Evolutionary conservation across 768 basidiomycete species (phyloP), one percentile per base, ranked within the genome.

Genomic region (Calocera cornea): DNA sequence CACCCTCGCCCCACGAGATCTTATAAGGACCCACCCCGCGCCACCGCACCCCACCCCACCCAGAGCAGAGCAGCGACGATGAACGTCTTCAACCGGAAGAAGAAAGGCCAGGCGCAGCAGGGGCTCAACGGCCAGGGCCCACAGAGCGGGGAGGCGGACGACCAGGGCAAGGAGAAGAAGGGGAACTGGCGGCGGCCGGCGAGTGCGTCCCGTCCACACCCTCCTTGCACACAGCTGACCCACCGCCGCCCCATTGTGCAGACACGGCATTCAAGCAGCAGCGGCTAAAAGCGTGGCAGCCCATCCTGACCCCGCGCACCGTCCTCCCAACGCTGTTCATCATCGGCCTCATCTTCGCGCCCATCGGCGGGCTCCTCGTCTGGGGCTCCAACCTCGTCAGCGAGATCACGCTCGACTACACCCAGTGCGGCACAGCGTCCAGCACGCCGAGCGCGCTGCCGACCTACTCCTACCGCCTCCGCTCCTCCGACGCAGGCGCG

Each of bases 261-360:
- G 93, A 97, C 78, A 97, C 95, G 68, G 95, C 95, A 41, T 97
- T 97, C 84, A 98, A 97, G 80, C 97, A 99, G 77, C 97, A 99
- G 78, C 89, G 97, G 67, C 85, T 99, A 75, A 98, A 97, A 80
- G 97, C 97, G 74, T 99, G 97, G 97, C 97, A 99, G 82, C 97
- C 97, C 10, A 98, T 99, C 75, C 83, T 98, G 60, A 97, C 95
- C 2, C 97, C 97, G 2, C 95, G 95, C 78, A 97, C 94, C 1
- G 97, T 99, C 24, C 84, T 99, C 17, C 97, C 97, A 1, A 95
- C 94, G 0, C 84, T 99, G 54, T 95, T 99, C 78, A 86, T 97
- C 74, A 86, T 98, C 72, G 97, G 92, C 50, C 82, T 99, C 71
- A 78, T 98, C 70, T 99, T 99, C 75, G 95, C 91, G 0, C 95